phyloP scores from a whole-genome alignment of 2,329 filamentous ascomycete species.

The Metarhizium robertsii region DNA sequence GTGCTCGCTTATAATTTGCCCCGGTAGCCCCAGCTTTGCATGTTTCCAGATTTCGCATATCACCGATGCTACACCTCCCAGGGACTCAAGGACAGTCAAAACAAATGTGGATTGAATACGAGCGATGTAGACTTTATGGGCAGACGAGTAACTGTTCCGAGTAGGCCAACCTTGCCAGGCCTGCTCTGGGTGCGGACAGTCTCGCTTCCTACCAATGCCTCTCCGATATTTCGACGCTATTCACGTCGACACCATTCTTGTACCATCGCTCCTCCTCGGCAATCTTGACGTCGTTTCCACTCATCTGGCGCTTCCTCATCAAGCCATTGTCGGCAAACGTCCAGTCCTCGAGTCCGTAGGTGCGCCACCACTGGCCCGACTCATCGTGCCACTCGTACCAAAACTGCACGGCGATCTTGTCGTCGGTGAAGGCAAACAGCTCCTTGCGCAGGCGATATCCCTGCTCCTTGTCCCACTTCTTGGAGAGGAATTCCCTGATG shows the following conservation, averaged over 20 bases:
- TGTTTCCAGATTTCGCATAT: too few species aligned
- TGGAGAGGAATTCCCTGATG: constrained; percentile 58
- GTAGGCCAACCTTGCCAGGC: neutral
- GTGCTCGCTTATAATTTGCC: too few species aligned
- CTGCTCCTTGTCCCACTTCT: constrained; percentile 66
- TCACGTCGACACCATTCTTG: constrained; percentile 58
- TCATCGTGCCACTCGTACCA: constrained; percentile 77
- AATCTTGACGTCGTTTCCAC: constrained; percentile 62
- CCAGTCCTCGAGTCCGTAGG: constrained; percentile 77
- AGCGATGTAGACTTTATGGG: too few species aligned
- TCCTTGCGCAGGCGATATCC: constrained; percentile 73
- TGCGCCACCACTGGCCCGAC: constrained; percentile 72
- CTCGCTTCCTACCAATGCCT: constrained; percentile 48
- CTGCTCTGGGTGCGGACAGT: accelerated
- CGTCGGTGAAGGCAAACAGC: constrained; percentile 64
- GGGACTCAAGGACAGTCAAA: too few species aligned
- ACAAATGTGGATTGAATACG: too few species aligned
- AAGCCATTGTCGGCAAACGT: constrained; percentile 60
- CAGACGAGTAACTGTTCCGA: neutral
- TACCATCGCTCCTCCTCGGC: constrained; percentile 58
- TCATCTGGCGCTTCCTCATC: constrained; percentile 71
- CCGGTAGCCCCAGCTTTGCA: too few species aligned
- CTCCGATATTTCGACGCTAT: constrained; percentile 56
- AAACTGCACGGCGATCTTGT: constrained; percentile 80
- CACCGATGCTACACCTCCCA: too few species aligned